phyloP scores from a whole-genome alignment of 2,329 filamentous ascomycete genomes.

The Calonectria hongkongensis region DNA sequence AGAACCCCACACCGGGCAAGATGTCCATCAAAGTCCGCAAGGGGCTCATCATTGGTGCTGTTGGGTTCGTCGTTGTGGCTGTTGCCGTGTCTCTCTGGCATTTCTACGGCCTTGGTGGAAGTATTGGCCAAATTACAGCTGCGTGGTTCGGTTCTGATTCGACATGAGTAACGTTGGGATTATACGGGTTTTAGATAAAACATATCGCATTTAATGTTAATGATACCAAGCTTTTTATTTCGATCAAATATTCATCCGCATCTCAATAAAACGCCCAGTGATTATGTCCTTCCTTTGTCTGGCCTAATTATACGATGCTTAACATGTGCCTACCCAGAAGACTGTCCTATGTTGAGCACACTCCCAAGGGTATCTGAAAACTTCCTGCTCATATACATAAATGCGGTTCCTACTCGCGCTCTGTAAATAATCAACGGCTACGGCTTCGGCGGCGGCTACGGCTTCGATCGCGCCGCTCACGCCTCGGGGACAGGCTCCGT shows the following conservation, averaged over 20 bases:
- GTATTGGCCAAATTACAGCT: conserved; percentile 44
- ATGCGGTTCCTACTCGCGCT: background rate
- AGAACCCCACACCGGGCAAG: conserved; percentile 46
- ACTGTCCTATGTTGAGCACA: conserved; percentile 4
- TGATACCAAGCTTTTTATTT: conserved; percentile 42
- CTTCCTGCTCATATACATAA: conserved; percentile 8
- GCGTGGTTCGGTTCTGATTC: conserved; percentile 50
- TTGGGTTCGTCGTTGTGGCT: conserved; percentile 54
- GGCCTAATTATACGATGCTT: background rate
- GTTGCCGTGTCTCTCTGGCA: conserved; percentile 55
- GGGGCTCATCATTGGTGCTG: conserved; percentile 47
- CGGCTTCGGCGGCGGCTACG: conserved; percentile 64
- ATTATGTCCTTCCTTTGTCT: background rate
- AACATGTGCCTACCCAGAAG: background rate
- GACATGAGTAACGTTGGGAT: conserved; percentile 35
- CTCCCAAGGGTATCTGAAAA: conserved; percentile 46
- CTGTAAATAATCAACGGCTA: conserved; percentile 54
- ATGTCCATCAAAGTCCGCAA: conserved; percentile 49
- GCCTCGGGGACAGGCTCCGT: conserved; percentile 60
- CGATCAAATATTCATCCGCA: background rate
- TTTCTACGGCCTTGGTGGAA: conserved; percentile 45
- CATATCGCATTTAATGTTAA: conserved; percentile 38
- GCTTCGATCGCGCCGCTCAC: conserved; percentile 61
- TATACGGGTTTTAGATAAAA: conserved; percentile 45
- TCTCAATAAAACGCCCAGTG: background rate